Conservation (phyloP, 2,329 filamentous ascomycete genomes). For the Elsinoe batatas region DNA sequence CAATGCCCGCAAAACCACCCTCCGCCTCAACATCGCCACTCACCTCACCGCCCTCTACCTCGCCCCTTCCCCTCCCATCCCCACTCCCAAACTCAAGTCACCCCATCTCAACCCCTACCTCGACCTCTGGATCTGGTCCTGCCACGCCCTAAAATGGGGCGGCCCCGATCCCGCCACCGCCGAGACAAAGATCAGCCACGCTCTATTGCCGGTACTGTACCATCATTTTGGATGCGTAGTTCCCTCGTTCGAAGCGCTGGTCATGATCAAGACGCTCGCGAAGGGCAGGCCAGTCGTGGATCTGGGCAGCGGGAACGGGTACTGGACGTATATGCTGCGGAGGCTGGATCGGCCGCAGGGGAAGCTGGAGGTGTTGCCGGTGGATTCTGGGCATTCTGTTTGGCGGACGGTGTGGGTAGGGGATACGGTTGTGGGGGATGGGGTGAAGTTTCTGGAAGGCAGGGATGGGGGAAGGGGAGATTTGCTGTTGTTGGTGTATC, state of each 20-base stretch:
- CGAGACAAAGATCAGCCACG: slow-evolving; percentile 50
- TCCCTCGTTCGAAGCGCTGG: slow-evolving; percentile 56
- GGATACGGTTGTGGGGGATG: slow-evolving; percentile 56
- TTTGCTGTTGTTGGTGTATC: slow-evolving; percentile 62
- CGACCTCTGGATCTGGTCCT: slow-evolving; percentile 57
- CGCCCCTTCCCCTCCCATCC: slow-evolving; percentile 35
- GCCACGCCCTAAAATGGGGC: slow-evolving; percentile 54
- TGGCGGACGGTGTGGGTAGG: slow-evolving; percentile 61
- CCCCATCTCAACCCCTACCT: slow-evolving; percentile 54
- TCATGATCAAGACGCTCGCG: slow-evolving; percentile 49
- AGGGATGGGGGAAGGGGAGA: slow-evolving; percentile 41
- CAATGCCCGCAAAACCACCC: slow-evolving; percentile 56
- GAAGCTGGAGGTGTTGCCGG: slow-evolving; percentile 40
- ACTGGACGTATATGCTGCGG: slow-evolving; percentile 65
- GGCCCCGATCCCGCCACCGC: slow-evolving; percentile 48
- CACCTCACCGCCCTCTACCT: slow-evolving; percentile 47
- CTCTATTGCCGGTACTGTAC: slow-evolving; percentile 62
- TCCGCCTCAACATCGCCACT: slow-evolving; percentile 47
- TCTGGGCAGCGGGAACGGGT: slow-evolving; percentile 62
- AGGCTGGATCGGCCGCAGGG: slow-evolving; percentile 39
- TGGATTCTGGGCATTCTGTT: slow-evolving; percentile 58
- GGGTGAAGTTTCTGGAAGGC: slow-evolving; percentile 47
- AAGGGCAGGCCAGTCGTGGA: slow-evolving; percentile 49
- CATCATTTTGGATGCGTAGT: slow-evolving; percentile 69
- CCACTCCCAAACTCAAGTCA: slow-evolving; percentile 35